phyloP scores from a whole-genome alignment of 2,329 filamentous ascomycete species.

The Coniochaeta pulveracea region DNA sequence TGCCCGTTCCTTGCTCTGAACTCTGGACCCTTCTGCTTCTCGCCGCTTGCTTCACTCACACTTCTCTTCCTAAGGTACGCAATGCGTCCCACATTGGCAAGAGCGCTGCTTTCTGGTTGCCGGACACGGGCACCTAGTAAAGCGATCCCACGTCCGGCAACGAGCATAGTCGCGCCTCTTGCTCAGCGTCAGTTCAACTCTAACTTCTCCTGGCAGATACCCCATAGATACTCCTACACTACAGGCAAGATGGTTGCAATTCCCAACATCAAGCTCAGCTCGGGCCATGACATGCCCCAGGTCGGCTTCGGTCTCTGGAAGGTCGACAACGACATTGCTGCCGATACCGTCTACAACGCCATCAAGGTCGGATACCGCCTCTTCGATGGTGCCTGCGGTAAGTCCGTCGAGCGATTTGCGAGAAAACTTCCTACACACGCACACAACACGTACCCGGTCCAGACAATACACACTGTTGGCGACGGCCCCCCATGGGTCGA shows the following conservation, averaged over 20 bases:
- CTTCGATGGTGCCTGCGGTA: slow-evolving; percentile 49
- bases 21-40: neutral
- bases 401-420: too few species aligned
- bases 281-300: slow-evolving; percentile 59
- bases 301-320: slow-evolving; percentile 79
- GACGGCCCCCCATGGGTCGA: too few species aligned
- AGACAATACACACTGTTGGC: too few species aligned
- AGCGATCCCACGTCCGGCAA: neutral
- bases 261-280: slow-evolving; percentile 50
- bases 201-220: neutral
- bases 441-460: too few species aligned
- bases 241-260: slow-evolving; percentile 11
- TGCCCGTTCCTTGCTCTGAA: neutral
- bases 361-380: slow-evolving; percentile 53
- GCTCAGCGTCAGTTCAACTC: neutral
- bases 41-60: neutral
- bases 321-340: slow-evolving; percentile 60
- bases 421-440: too few species aligned
- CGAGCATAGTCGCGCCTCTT: neutral
- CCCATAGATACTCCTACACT: neutral
- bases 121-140: neutral
- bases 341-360: slow-evolving; percentile 69
- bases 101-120: neutral
- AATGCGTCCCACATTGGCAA: neutral
- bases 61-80: neutral